phyloP scores from a whole-genome alignment of 192 early-diverging fungal genomes.

The Helicostylum pulchrum region DNA sequence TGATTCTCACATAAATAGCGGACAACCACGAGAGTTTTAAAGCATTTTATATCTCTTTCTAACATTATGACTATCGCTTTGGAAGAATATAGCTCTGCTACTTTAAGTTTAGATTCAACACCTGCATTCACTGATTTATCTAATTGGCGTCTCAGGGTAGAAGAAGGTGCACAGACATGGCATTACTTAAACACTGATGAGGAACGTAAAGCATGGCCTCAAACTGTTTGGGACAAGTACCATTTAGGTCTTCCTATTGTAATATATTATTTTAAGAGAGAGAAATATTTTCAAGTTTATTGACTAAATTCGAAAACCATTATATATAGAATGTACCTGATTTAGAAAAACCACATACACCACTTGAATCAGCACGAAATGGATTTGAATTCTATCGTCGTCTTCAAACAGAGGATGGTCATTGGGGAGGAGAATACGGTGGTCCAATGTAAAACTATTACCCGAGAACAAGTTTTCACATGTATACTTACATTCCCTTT shows the following conservation, averaged over 20 bases:
- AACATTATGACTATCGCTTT: neutral
- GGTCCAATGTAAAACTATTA: constrained; percentile 70
- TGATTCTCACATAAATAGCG: neutral
- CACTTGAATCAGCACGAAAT: constrained; percentile 81
- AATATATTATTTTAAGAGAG: constrained; percentile 7
- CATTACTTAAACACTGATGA: constrained; percentile 65
- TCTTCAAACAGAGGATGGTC: constrained; percentile 89
- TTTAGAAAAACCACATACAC: constrained; percentile 58
- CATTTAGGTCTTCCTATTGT: constrained; percentile 77
- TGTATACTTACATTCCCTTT: neutral
- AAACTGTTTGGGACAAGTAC: constrained; percentile 80
- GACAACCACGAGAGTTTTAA: neutral
- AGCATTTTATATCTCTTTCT: neutral
- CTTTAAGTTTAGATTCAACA: constrained; percentile 10
- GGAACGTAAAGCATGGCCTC: constrained; percentile 59
- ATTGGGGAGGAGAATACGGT: constrained; percentile 95
- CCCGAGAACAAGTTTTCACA: neutral
- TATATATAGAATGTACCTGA: constrained; percentile 55
- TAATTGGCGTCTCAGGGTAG: constrained; percentile 83
- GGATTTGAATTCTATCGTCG: constrained; percentile 86
- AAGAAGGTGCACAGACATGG: constrained; percentile 92
- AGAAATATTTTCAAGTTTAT: neutral
- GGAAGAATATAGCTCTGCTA: constrained; percentile 21
- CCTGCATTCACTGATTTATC: constrained; percentile 65
- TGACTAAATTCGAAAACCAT: neutral